Percentiles rank a stretch among this genome's conserved stretches.
Evolutionary conservation across 768 basidiomycete species (phyloP).

Genomic region (Russula olivacea): DNA sequence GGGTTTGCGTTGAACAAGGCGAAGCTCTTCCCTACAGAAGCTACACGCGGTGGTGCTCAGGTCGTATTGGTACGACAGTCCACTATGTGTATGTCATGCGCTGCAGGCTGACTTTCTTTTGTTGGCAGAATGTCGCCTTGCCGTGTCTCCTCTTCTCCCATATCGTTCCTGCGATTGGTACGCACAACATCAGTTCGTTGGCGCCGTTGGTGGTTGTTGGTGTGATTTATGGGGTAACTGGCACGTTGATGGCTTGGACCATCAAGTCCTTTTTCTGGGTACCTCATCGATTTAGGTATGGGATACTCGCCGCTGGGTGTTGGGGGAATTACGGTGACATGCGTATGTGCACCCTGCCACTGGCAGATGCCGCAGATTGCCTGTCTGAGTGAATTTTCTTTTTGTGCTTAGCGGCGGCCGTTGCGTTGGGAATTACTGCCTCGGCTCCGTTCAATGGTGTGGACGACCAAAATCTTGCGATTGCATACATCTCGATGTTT

Average conservation of each 20-base stretch:
- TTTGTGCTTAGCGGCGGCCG: slow-evolving; percentile 48
- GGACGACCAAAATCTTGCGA: slow-evolving; percentile 51
- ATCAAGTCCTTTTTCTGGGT: slow-evolving; percentile 66
- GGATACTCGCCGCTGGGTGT: slow-evolving; percentile 60
- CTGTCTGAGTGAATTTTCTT: background rate
- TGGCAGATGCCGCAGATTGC: background rate
- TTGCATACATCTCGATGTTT: slow-evolving; percentile 62
- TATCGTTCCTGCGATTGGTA: slow-evolving; percentile 59
- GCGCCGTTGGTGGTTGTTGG: slow-evolving; percentile 61
- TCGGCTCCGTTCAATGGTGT: slow-evolving; percentile 55
- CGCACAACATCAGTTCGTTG: slow-evolving; percentile 49
- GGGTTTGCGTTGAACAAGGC: slow-evolving; percentile 57
- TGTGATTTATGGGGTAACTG: slow-evolving; percentile 51
- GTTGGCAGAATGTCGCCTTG: slow-evolving; percentile 45
- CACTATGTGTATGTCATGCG: background rate
- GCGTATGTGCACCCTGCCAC: slow-evolving; percentile 39
- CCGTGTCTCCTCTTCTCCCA: slow-evolving; percentile 67
- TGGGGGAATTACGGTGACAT: slow-evolving; percentile 70
- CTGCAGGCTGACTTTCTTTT: background rate
- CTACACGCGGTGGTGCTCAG: slow-evolving; percentile 55
- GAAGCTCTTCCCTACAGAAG: slow-evolving; percentile 53
- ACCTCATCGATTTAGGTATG: slow-evolving; percentile 69
- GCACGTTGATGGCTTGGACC: slow-evolving; percentile 48
- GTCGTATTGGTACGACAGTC: slow-evolving; percentile 42
- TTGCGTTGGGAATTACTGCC: slow-evolving; percentile 57